Conservation (phyloP, 345 rosid genomes). For the Citrus reticulata region DNA sequence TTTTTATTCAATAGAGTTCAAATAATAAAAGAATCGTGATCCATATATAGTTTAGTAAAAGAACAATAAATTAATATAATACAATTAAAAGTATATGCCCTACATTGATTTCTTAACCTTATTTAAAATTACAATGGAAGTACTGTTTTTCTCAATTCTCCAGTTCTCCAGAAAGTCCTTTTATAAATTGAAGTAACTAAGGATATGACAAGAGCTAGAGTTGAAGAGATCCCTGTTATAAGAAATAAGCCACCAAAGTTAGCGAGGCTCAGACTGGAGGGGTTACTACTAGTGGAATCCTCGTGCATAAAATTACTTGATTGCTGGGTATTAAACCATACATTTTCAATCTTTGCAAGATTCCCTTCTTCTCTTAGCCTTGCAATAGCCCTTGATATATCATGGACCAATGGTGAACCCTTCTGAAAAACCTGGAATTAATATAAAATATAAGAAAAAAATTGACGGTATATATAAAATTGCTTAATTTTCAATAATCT, state of each 20-base stretch:
- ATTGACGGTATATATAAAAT: too few relatives aligned
- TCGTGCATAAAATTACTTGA: not conserved
- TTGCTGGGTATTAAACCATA: not conserved
- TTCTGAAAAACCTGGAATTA: not conserved
- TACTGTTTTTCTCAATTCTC: not conserved
- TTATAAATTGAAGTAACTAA: not conserved
- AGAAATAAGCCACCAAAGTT: conserved; percentile 33
- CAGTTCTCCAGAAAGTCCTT: not conserved
- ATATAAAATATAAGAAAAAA: not conserved
- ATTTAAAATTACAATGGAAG: not conserved
- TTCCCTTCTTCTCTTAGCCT: not conserved
- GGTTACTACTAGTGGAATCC: not conserved
- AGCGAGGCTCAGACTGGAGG: not conserved
- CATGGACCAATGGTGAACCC: not conserved
- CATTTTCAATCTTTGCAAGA: not conserved
- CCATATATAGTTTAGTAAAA: too few relatives aligned
- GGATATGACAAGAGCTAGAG: conserved; percentile 17
- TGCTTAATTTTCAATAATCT: too few relatives aligned
- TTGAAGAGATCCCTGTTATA: conserved; percentile 23
- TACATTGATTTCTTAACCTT: not conserved
- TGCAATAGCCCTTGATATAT: not conserved
- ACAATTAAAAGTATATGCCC: not conserved
- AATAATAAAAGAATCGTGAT: too few relatives aligned
- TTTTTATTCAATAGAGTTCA: too few relatives aligned
- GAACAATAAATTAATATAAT: too few relatives aligned